These are phyloP conservation scores for Pestalotiopsis sp. DNA, from an alignment of 2,329 filamentous ascomycete genomes.

Conservation along the genomic window DNA sequence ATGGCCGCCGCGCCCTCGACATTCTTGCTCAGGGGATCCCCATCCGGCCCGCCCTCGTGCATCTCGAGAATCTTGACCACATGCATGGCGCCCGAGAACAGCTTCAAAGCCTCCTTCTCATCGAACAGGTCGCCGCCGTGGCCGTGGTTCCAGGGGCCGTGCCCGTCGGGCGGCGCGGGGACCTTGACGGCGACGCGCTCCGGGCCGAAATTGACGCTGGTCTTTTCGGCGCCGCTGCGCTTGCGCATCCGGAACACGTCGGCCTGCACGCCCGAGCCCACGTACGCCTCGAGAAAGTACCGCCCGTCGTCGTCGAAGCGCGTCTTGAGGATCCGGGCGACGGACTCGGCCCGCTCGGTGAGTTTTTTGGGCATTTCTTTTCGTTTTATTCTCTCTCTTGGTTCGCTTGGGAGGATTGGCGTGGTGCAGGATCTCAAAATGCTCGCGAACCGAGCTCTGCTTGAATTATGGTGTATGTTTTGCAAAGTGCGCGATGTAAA, in stretches of 20 bases:
- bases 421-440: neutral
- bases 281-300: slow-evolving; percentile 5
- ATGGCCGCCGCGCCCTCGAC: neutral
- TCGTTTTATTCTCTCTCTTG: too few species aligned
- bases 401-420: neutral
- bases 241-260: neutral
- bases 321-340: neutral
- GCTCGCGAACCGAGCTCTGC: neutral
- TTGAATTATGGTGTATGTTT: neutral
- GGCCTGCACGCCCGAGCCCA: neutral
- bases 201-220: too few species aligned
- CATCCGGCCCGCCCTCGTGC: neutral
- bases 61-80: neutral
- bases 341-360: neutral
- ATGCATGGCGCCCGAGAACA: neutral
- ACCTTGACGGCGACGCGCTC: slow-evolving; percentile 5
- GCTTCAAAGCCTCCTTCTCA: neutral
- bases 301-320: slow-evolving; percentile 1
- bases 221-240: too few species aligned
- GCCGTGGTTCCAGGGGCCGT: too few species aligned
- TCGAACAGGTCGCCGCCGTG: neutral
- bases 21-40: neutral
- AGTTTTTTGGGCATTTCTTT: neutral
- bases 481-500: neutral
- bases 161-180: neutral